Evolutionary conservation across 2,329 filamentous ascomycete genomes (phyloP), one percentile per base, ranked within the genome.

Genomic region (Rachicladosporium sp.): DNA sequence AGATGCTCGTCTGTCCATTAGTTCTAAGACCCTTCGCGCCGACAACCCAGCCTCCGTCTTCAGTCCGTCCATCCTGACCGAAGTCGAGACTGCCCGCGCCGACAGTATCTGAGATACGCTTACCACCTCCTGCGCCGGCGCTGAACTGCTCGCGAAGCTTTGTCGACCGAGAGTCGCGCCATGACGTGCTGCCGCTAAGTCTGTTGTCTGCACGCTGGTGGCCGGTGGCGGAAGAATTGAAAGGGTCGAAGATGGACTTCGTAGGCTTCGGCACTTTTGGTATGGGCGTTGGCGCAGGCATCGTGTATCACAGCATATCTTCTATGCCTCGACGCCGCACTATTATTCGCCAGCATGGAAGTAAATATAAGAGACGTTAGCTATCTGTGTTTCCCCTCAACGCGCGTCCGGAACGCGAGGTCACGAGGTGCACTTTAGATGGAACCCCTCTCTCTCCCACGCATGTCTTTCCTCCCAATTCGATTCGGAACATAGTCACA

Each of bases 221-320:
- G 55, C 74, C 79, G 53, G 77, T 85, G 61, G 94, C 87, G 46
- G 85, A 89, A 52, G 86, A 93, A 57, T 89, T 95, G 88, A 89
- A 95, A 61, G 94, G 80, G 50, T 87, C 93, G 48, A 94, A 74
- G 74, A 93, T 94, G 70, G 93, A 85, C 62, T 86, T 82, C 63
- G 93, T 80, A 46, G 94, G 76, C 74, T 94, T 87, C 84, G 93
- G 93, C 71, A 93, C 93, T 54, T 93, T 76, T 43, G 87, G 93
- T 4, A 35, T 32, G 3, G 30, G 39, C 6, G 15, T 33, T 3
- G 35, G 23, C 23, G 23, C 23, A 27, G 23, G 23, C 23, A 27
- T 27, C 4, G 6, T 27, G 5, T 2, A 6, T 27, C 7, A 27
- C 23, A 27, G 6, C 23, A 27, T 27, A 27, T 19, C 15, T 19